A percentile compares a stretch with the other conserved stretches of the same genome.
phyloP scores from a whole-genome alignment of 75 land plant species.

The Pinus taeda region DNA sequence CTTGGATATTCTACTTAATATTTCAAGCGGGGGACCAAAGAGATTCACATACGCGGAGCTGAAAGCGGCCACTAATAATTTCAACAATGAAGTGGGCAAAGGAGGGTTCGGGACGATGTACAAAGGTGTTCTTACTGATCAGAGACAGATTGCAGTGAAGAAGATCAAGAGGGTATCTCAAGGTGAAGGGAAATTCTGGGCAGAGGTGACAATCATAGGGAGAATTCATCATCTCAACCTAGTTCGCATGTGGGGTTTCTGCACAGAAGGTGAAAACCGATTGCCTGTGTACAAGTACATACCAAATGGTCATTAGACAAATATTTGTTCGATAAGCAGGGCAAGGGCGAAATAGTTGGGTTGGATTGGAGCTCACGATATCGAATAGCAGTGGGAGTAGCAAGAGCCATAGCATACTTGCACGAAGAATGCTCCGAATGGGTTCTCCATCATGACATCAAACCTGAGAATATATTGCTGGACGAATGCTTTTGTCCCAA shows the following conservation, averaged over 20 bases:
- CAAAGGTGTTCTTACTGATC: slow-evolving; percentile 38
- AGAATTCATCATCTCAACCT: slow-evolving; percentile 57
- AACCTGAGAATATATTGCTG: slow-evolving; percentile 24
- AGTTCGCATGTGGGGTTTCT: slow-evolving; percentile 48
- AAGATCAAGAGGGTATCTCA: slow-evolving; percentile 22
- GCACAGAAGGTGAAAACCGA: slow-evolving; percentile 41
- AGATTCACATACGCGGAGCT: slow-evolving; percentile 46
- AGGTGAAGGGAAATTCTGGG: slow-evolving; percentile 51
- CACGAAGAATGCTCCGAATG: slow-evolving; percentile 26
- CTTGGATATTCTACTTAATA: slow-evolving; percentile 17
- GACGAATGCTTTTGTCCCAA: slow-evolving; percentile 20
- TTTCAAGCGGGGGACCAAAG: slow-evolving; percentile 39
- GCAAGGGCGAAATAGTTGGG: not conserved
- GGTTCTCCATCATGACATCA: slow-evolving; percentile 25
- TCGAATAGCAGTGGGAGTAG: slow-evolving; percentile 22
- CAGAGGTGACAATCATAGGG: slow-evolving; percentile 53
- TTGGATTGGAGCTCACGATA: slow-evolving; percentile 14
- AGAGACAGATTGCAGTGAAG: slow-evolving; percentile 48
- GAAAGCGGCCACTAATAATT: slow-evolving; percentile 39
- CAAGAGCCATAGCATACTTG: slow-evolving; percentile 23
- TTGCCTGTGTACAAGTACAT: slow-evolving; percentile 51
- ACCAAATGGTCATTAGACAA: slow-evolving; percentile 44
- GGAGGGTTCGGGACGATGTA: slow-evolving; percentile 62
- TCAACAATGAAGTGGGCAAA: slow-evolving; percentile 35
- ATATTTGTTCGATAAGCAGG: slow-evolving; percentile 15